Evolutionary conservation across 2,329 filamentous ascomycete genomes (phyloP).

Genomic region (Pseudonectria foliicola): DNA sequence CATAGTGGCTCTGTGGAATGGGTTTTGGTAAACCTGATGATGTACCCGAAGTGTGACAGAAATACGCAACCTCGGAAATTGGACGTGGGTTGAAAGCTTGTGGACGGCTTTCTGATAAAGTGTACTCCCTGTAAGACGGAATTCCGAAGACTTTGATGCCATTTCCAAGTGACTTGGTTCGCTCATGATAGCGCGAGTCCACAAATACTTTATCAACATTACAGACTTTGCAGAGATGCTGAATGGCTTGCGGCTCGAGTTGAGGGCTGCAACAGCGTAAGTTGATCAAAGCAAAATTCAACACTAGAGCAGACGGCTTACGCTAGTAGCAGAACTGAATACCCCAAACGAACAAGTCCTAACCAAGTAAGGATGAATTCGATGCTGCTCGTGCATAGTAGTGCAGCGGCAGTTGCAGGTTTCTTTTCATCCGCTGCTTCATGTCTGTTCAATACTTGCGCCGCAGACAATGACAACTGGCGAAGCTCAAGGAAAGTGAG

Average conservation of each 20-base stretch:
- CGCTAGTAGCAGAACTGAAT: constrained; percentile 50
- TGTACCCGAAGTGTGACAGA: constrained; percentile 59
- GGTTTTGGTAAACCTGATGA: constrained; percentile 57
- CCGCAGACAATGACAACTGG: constrained; percentile 27
- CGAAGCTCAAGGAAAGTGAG: constrained; percentile 24
- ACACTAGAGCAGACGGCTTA: no score
- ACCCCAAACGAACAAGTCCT: constrained; percentile 48
- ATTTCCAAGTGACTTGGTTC: not conserved
- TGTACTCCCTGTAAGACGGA: constrained; percentile 3
- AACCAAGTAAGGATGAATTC: constrained; percentile 56
- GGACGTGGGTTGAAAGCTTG: not conserved
- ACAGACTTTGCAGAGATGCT: constrained; percentile 44
- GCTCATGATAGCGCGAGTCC: constrained; percentile 24
- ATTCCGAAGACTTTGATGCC: constrained; percentile 7
- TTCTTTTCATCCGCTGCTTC: not conserved
- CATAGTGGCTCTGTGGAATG: constrained; percentile 46
- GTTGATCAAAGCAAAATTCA: no score
- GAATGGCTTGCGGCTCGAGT: constrained; percentile 37
- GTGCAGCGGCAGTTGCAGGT: constrained; percentile 22
- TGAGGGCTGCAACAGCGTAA: constrained; percentile 34
- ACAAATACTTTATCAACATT: constrained; percentile 36
- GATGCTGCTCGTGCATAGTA: constrained; percentile 49
- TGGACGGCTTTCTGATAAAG: not conserved
- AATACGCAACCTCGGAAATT: constrained; percentile 42
- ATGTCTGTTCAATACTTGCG: constrained; percentile 13